Conservation (phyloP, 2,329 filamentous ascomycete genomes). For the Amesomyces nigricolor region DNA sequence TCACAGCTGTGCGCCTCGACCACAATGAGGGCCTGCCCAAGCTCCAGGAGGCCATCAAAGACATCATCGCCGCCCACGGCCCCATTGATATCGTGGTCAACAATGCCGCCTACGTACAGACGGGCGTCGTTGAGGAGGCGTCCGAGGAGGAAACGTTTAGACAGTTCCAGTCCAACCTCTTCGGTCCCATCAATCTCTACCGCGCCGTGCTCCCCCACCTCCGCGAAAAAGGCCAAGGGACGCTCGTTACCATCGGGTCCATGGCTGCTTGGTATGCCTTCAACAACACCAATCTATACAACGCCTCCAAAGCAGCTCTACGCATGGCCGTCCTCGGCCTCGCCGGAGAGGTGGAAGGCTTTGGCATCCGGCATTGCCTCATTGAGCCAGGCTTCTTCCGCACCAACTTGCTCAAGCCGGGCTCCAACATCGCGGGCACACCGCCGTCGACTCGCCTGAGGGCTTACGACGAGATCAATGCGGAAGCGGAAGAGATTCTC, state of each 20-base stretch:
- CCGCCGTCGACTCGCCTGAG: background rate
- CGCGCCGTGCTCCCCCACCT: slow-evolving; percentile 16
- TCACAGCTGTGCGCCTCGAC: slow-evolving; percentile 10
- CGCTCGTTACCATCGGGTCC: slow-evolving; percentile 12
- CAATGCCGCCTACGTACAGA: slow-evolving; percentile 17
- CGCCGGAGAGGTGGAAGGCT: slow-evolving; percentile 11
- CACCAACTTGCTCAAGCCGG: slow-evolving; percentile 14
- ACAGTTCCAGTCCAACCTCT: slow-evolving; percentile 16
- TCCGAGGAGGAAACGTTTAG: slow-evolving; percentile 10
- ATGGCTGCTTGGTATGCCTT: slow-evolving; percentile 9
- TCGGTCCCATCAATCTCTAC: slow-evolving; percentile 14
- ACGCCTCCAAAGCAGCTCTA: slow-evolving; percentile 13
- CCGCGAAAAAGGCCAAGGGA: slow-evolving; percentile 1
- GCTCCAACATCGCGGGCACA: slow-evolving; percentile 7
- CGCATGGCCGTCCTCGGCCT: slow-evolving; percentile 2
- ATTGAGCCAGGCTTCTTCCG: slow-evolving; percentile 18
- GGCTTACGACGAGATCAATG: slow-evolving; percentile 11
- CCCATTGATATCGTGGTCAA: slow-evolving; percentile 18
- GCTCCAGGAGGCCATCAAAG: slow-evolving; percentile 6
- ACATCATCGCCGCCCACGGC: slow-evolving; percentile 7
- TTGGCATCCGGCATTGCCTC: slow-evolving; percentile 13
- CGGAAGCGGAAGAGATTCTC: background rate
- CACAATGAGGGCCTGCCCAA: slow-evolving; percentile 11
- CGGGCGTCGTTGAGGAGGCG: slow-evolving; percentile 13
- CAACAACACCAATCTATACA: slow-evolving; percentile 14